Evolutionary conservation across 352 stramenopile genomes (phyloP).

Genomic region (Phytophthora pinifolia): DNA sequence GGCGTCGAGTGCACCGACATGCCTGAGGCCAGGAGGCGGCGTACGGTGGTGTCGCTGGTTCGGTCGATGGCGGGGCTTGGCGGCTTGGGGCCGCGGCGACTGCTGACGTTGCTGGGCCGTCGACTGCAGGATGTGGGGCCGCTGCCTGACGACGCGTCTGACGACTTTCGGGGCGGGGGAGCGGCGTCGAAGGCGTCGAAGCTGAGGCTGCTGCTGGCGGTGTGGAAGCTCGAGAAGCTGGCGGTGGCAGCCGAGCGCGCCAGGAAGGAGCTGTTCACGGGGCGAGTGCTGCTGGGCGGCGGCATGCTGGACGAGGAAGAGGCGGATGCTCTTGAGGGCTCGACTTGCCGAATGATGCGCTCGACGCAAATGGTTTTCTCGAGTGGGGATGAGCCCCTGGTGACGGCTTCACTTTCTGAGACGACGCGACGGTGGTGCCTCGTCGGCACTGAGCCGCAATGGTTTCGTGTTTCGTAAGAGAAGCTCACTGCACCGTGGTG

Average conservation of each 20-base stretch:
- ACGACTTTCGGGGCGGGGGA: constrained; percentile 1
- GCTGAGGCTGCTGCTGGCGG: neutral
- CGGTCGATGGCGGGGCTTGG: constrained; percentile 8
- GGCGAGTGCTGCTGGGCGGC: constrained; percentile 1
- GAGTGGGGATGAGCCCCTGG: constrained; percentile 1
- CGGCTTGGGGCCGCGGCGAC: constrained; percentile 2
- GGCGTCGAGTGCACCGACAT: constrained; percentile 25
- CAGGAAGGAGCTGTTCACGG: constrained; percentile 16
- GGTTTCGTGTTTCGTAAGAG: too few relatives aligned
- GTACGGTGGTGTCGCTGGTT: constrained; percentile 19
- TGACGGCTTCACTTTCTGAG: constrained; percentile 2
- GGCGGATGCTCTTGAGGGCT: neutral
- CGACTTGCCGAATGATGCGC: constrained; percentile 1
- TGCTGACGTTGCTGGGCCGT: constrained; percentile 5
- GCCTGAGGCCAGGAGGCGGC: constrained; percentile 11
- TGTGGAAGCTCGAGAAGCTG: constrained; percentile 6
- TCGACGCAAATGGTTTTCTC: neutral
- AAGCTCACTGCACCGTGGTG: too few relatives aligned
- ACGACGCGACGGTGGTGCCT: neutral
- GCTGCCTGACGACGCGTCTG: constrained; percentile 8
- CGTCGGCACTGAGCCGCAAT: too few relatives aligned
- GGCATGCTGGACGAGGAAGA: neutral
- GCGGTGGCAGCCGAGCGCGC: constrained; percentile 4
- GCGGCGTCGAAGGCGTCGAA: constrained; percentile 3
- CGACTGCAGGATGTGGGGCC: constrained; percentile 2